These are phyloP conservation scores for Lepidium campestre DNA, from an alignment of 441 rosid genomes.

Conservation along the genomic window DNA sequence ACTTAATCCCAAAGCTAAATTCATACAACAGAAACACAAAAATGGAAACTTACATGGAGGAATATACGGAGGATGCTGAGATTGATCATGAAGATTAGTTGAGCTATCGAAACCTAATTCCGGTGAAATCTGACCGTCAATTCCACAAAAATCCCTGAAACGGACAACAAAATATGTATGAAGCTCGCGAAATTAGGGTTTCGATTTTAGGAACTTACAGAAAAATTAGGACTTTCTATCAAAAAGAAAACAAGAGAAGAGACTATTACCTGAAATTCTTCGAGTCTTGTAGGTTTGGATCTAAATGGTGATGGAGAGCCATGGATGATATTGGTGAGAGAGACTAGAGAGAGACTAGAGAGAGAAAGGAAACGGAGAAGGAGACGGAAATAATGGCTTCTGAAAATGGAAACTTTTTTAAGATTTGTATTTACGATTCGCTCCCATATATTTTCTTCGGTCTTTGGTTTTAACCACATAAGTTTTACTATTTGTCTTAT, in stretches of 20 bases:
- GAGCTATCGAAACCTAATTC: slow-evolving; percentile 35
- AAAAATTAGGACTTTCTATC: not conserved
- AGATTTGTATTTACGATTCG: not conserved
- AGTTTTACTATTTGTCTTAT: not conserved
- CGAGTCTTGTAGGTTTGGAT: slow-evolving; percentile 15
- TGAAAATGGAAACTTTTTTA: not conserved
- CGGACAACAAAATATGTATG: not conserved
- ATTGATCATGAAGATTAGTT: slow-evolving; percentile 48
- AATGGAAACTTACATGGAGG: slow-evolving; percentile 55
- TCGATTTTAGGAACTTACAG: not conserved
- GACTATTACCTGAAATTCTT: slow-evolving; percentile 22
- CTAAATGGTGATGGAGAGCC: slow-evolving; percentile 29
- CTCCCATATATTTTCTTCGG: not conserved
- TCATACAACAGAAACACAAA: too few species aligned
- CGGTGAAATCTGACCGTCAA: slow-evolving; percentile 51
- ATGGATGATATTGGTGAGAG: slow-evolving; percentile 16
- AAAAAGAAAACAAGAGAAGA: not conserved
- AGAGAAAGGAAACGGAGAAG: slow-evolving; percentile 10
- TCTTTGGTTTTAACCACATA: not conserved
- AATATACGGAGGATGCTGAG: slow-evolving; percentile 80
- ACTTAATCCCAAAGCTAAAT: not conserved
- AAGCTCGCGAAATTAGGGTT: slow-evolving; percentile 16
- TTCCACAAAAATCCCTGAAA: slow-evolving; percentile 42
- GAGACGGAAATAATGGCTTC: not conserved
- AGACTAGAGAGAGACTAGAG: too few species aligned